Base-by-base conservation (phyloP, 176 grass and related monocot species). In the Triticum turgidum region DNA sequence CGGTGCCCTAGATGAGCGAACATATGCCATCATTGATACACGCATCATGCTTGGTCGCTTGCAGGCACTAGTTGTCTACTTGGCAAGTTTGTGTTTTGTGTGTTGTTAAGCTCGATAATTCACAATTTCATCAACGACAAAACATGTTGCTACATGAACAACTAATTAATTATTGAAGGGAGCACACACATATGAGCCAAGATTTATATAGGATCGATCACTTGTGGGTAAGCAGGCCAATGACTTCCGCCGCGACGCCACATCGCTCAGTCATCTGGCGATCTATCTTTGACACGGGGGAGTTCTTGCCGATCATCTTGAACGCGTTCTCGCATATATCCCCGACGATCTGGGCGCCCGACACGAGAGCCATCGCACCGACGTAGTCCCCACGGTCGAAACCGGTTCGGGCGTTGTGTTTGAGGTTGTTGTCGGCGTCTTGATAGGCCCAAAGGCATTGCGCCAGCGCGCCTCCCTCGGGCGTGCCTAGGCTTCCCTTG, bases 261-360 rank as follows among this genome's bases (percentile, higher is more conserved):
- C 73, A 85, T 4, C 61, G n/a, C 12, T 69, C 9, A n/a, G 32
- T 58, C 73, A 85, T 85, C 73, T 33, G 4, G 11, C 14, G 44
- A 35, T 85, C 47, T 14, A 85, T 45, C 42, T 56, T 63, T 32
- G 13, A 1, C 42, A 85, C 63, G 4, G 65, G 30, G 21, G 83
- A 58, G 4, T 10, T 8, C 4, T 38, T 61, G 9, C 21, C 59
- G 12, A 42, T 25, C 59, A 35, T 21, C 18, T 44, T 45, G 83
- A 85, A 76, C 27, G 83, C 83, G 2, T 10, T 4, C 39, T 85
- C 83, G 83, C 83, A 85, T 0, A 6, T 47, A 42, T 52, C 83
- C 4, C 69, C 69, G 5, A 39, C 69, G 10, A 38, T 10, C 69
- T 24, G 20, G 7, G 72, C 83, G 1, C 27, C 4, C 2, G 42